Evolutionary conservation across 2,329 filamentous ascomycete genomes (phyloP).

Genomic region (Fusarium sp.): DNA sequence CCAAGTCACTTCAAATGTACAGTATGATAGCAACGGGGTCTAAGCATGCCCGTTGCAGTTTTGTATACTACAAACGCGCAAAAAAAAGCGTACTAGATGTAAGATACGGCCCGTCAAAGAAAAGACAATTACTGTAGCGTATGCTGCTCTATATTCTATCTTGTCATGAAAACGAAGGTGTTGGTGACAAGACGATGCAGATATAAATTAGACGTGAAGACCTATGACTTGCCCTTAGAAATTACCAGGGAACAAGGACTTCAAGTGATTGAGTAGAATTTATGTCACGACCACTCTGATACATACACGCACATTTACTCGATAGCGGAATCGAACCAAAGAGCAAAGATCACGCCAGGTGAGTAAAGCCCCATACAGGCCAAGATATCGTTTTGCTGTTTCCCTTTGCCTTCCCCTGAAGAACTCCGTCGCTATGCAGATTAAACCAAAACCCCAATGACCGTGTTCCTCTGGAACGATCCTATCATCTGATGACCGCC

Average conservation of each 20-base stretch:
- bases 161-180: no score
- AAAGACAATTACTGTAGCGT: background rate
- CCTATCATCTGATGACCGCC: background rate
- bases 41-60: background rate
- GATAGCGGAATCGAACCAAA: conserved; percentile 4
- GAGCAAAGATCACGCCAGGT: conserved; percentile 1
- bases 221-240: no score
- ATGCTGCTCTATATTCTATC: no score
- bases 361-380: conserved; percentile 3
- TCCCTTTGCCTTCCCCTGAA: conserved; percentile 22
- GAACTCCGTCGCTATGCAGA: conserved; percentile 47
- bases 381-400: conserved; percentile 14
- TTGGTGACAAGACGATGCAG: no score
- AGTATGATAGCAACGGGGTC: conserved; percentile 13
- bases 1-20: conserved; percentile 9
- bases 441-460: conserved; percentile 18
- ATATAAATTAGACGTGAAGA: no score
- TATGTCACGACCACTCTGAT: background rate
- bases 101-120: background rate
- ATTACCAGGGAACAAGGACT: no score
- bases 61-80: conserved; percentile 15
- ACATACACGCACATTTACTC: background rate
- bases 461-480: background rate
- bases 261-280: background rate
- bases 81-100: conserved; percentile 7